Base-by-base conservation (phyloP, 768 basidiomycete species). In the Clavulina sp. region DNA sequence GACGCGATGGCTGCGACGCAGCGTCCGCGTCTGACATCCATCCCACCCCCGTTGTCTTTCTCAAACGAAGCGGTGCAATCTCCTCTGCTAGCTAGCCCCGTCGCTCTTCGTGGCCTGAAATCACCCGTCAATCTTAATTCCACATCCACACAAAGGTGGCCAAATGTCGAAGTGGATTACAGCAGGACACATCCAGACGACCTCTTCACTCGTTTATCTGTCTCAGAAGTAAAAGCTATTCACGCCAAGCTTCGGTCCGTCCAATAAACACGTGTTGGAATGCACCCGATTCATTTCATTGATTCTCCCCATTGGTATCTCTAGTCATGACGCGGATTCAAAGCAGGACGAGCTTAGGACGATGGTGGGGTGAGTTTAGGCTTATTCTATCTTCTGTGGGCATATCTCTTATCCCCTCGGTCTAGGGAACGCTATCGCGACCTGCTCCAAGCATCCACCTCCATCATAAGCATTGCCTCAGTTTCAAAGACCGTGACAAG, bases 381-480 rank as follows among this genome's bases (percentile, higher is more conserved):
- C 26, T 41, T 53, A 31, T 46, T 52, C 18, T 53, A 18, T 26
- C 24, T 13, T 46, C 43, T 13, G 9, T 33, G 26, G 31, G 26
- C 5, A 7, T 9, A 46, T 33, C 41, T 43, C 31, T 7, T 24
- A 19, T n/a, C 46, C 19, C 9, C 43, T 33, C 49, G 47, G 51
- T 68, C 59, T 64, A 89, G 86, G 66, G 86, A 88, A 77, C 79
- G 85, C 57, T 89, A 89, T 65, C 79, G 86, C 41, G 86, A 89
- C 63, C 70, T 89, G 29, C 67, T 89, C 31, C 82, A 87, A 65
- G 84, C 86, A 1, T 88, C 86, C 0, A 76, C 84, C 3, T 84
- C 84, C 1, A 89, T 89, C 41, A 80, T 87, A 41, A 73, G 77
- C 44, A 81, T 89, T 54, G 72, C 81, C 4, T 64, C 69, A 36